Conservation (phyloP, 139 green algal genomes). For the Chlorella sp. region DNA sequence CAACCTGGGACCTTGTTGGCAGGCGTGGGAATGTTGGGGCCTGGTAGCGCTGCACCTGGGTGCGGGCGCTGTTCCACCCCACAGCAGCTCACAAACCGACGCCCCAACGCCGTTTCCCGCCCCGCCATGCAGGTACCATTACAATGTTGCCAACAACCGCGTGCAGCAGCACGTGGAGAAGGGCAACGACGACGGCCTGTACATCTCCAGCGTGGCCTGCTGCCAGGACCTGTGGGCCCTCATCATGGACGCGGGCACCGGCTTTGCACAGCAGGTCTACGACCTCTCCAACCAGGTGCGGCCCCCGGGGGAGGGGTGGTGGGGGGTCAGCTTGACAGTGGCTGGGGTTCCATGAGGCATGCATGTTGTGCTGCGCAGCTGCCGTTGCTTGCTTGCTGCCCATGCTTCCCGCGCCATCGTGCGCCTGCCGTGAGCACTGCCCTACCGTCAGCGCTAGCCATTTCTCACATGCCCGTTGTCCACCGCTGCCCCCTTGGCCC, state of each 20-base stretch:
- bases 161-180: slow-evolving; percentile 97
- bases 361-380: neutral
- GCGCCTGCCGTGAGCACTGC: neutral
- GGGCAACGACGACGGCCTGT: slow-evolving; percentile 98
- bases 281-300: slow-evolving; percentile 52
- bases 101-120: no score
- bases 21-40: neutral
- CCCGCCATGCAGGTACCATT: slow-evolving; percentile 91
- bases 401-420: neutral
- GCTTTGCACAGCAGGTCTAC: slow-evolving; percentile 78
- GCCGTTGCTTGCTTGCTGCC: neutral
- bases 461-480: no score
- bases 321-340: neutral
- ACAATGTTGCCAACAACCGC: slow-evolving; percentile 97
- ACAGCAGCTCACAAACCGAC: no score
- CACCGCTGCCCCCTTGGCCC: neutral
- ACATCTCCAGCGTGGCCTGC: slow-evolving; percentile 95
- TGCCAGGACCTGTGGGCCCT: slow-evolving; percentile 97
- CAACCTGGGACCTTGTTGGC: no score
- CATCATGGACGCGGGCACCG: slow-evolving; percentile 97
- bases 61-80: no score
- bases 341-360: neutral
- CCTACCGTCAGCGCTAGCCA: neutral
- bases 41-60: no score
- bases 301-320: slow-evolving; percentile 9